Base-by-base conservation (phyloP, 1,284 basidiomycete species). In the Ustilago bromivora region DNA sequence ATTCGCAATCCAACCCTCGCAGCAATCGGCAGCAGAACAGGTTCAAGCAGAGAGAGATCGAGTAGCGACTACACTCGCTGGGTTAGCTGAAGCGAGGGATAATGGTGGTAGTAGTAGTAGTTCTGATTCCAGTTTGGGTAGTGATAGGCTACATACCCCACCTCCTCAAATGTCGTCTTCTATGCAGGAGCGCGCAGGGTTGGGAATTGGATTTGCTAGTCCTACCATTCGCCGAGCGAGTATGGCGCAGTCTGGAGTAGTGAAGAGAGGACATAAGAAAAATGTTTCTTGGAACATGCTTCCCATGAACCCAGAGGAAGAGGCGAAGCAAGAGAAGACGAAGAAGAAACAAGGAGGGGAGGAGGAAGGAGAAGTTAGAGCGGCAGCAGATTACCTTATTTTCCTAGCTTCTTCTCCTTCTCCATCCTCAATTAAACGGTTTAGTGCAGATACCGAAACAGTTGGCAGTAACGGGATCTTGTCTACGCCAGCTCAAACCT, bases 21-120 rank as follows among this genome's bases (percentile, higher is more conserved):
- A 31, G 4, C 68, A 59, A n/a, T 40, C 53, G 11, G 47, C 34
- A 53, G 57, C 32, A 31, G 62, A 72, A 23, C 76, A 78, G 34
- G 72, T 76, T n/a, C 72, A 76, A 31, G 59, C 40, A 53, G 74
- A 79, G 36, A 57, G 77, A 19, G 77, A 79, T 32, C 66, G 74
- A 1, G 77, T 79, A 3, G 77, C 77, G 19, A 74, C 19, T 46
- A 71, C 71, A 1, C 57, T 78, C 32, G 76, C 76, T 11, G 67
- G 56, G 2, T 43, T 74, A 28, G 76, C 71, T 5, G 76, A 74
- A 6, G 63, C 64, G 13, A 46, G 75, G 3, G 57, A 64, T 23
- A 61, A 41, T 3, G 57, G 43, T 19, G 60, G 31, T 8, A 38
- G 10, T 15, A 36, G 47, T 56, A 61, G 66, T n/a, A 57, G 69